Evolutionary conservation across 2,329 filamentous ascomycete species (phyloP).

Genomic region (Hymenoscyphus albidus): DNA sequence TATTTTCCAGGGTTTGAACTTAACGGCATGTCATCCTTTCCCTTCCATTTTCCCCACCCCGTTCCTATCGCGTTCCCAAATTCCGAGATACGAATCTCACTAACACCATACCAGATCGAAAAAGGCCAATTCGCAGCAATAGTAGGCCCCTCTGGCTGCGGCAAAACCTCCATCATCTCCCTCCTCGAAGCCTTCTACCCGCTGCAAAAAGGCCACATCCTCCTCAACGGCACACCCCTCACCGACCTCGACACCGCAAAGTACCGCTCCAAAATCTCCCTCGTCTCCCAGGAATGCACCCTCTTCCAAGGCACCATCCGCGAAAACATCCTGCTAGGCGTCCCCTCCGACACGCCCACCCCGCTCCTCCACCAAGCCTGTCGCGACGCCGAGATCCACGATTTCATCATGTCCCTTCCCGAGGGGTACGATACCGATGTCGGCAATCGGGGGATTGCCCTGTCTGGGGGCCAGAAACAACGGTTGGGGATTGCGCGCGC

Average conservation of each 20-base stretch:
- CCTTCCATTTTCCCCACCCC: not conserved
- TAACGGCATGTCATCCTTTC: conserved; percentile 40
- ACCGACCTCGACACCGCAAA: conserved; percentile 52
- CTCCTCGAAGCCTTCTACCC: conserved; percentile 68
- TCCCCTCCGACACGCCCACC: conserved; percentile 40
- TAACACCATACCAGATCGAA: conserved; percentile 43
- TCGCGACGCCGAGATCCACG: conserved; percentile 48
- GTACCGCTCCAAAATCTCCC: conserved; percentile 62
- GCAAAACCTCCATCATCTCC: conserved; percentile 67
- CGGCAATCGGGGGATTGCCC: conserved; percentile 43
- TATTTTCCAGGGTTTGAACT: conserved; percentile 57
- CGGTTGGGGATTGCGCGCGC: conserved; percentile 53
- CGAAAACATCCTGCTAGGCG: conserved; percentile 66
- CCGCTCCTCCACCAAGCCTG: conserved; percentile 45
- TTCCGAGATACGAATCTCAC: not conserved
- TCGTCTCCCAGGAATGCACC: conserved; percentile 72
- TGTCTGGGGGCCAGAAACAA: conserved; percentile 54
- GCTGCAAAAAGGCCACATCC: conserved; percentile 57
- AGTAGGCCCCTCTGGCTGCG: conserved; percentile 65
- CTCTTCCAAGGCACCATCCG: conserved; percentile 59
- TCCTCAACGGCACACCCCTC: conserved; percentile 61
- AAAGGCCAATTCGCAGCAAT: conserved; percentile 67
- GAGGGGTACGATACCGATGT: conserved; percentile 47
- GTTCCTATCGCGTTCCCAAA: not conserved
- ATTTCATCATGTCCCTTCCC: conserved; percentile 44